phyloP scores from a whole-genome alignment of 352 stramenopile species.

The Aphanomyces invadans region DNA sequence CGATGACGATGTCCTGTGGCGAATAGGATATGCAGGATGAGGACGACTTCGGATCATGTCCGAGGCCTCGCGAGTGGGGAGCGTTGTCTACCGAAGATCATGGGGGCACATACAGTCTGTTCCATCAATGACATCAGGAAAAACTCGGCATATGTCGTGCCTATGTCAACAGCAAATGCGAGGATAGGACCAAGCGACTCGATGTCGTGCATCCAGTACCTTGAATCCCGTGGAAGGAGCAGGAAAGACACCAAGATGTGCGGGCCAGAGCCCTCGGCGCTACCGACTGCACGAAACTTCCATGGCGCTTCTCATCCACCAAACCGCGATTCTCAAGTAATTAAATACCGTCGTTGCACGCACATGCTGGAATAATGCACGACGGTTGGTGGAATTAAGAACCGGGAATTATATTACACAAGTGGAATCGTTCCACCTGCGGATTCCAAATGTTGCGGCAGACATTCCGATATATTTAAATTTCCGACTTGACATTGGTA shows the following conservation, averaged over 20 bases:
- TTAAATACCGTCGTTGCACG: background rate
- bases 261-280: too few relatives aligned
- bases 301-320: background rate
- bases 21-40: too few relatives aligned
- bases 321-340: background rate
- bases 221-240: background rate
- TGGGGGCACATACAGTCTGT: too few relatives aligned
- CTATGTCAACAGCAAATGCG: too few relatives aligned
- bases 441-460: constrained; percentile 4
- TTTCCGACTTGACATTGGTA: constrained; percentile 1
- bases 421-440: constrained; percentile 4
- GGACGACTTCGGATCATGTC: too few relatives aligned
- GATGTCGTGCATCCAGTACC: too few relatives aligned
- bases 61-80: too few relatives aligned
- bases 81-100: too few relatives aligned
- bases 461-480: background rate
- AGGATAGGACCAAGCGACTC: too few relatives aligned
- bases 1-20: too few relatives aligned
- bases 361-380: background rate
- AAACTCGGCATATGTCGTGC: too few relatives aligned
- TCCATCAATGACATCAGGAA: too few relatives aligned
- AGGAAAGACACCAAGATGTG: background rate
- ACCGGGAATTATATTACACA: background rate
- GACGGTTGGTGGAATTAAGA: background rate
- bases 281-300: background rate